Conservation (phyloP, 352 stramenopile species). For the Blastocystis sp. region DNA sequence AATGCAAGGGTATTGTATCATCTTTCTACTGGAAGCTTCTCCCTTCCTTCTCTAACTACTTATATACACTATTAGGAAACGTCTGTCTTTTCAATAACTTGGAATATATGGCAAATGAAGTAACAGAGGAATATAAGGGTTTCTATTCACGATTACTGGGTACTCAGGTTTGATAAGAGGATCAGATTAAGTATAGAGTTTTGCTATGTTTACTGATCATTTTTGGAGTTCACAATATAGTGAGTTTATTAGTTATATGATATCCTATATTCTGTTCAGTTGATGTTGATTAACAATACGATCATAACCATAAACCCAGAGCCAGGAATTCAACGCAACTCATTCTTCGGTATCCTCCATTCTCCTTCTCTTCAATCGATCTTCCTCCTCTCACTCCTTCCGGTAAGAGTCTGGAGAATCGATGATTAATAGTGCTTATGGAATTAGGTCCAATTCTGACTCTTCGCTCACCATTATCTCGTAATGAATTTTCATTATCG, state of each 20-base stretch:
- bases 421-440: neutral
- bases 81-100: slow-evolving; percentile 18
- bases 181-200: slow-evolving; percentile 2
- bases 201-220: slow-evolving; percentile 54
- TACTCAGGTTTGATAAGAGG: neutral
- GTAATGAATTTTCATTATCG: neutral
- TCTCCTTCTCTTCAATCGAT: neutral
- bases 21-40: neutral
- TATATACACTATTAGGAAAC: slow-evolving; percentile 31
- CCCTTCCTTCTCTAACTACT: slow-evolving; percentile 10
- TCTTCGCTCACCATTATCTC: neutral
- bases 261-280: neutral
- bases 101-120: slow-evolving; percentile 37
- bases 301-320: neutral
- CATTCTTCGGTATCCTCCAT: neutral
- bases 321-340: too few species aligned
- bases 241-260: slow-evolving; percentile 9
- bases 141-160: slow-evolving; percentile 22
- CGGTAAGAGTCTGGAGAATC: neutral
- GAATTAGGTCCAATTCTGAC: neutral
- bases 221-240: slow-evolving; percentile 31
- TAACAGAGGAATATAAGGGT: neutral
- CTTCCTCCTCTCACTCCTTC: neutral
- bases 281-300: neutral
- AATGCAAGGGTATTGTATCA: neutral